These are phyloP conservation scores for Apiospora sp. DNA, from an alignment of 2,329 filamentous ascomycete genomes.

Conservation along the genomic window DNA sequence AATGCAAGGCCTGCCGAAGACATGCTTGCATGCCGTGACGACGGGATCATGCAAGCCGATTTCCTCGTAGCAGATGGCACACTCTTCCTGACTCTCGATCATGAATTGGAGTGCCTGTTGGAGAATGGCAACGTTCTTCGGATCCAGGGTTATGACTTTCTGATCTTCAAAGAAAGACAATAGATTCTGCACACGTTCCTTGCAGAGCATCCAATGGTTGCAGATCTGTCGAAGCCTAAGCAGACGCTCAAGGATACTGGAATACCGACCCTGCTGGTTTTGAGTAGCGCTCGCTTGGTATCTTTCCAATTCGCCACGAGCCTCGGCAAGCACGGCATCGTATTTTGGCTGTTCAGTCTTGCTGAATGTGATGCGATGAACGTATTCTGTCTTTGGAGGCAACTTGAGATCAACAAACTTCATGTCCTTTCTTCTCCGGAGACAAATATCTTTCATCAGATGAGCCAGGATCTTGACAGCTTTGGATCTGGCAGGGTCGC, in stretches of 20 bases:
- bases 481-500: constrained; percentile 33
- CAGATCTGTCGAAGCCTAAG: constrained; percentile 86
- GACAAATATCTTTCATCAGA: constrained; percentile 81
- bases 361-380: constrained; percentile 78
- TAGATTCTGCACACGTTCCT: constrained; percentile 76
- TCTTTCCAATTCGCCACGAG: constrained; percentile 72
- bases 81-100: constrained; percentile 84
- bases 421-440: constrained; percentile 89
- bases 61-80: constrained; percentile 80
- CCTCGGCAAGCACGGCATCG: constrained; percentile 76
- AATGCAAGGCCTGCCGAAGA: constrained; percentile 80
- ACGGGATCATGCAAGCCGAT: constrained; percentile 69
- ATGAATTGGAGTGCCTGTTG: constrained; percentile 79
- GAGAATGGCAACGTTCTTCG: constrained; percentile 75
- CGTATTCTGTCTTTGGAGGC: constrained; percentile 78
- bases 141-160: constrained; percentile 72
- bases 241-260: constrained; percentile 80
- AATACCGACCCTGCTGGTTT: constrained; percentile 66
- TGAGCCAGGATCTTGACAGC: constrained; percentile 73
- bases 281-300: constrained; percentile 58
- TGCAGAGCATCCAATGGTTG: constrained; percentile 87
- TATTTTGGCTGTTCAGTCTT: constrained; percentile 81
- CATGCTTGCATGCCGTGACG: constrained; percentile 86
- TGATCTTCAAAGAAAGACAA: constrained; percentile 73
- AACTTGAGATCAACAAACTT: constrained; percentile 82